Evolutionary conservation across 2,329 filamentous ascomycete genomes (phyloP).

Genomic region (Paraphaeosphaeria minitans): DNA sequence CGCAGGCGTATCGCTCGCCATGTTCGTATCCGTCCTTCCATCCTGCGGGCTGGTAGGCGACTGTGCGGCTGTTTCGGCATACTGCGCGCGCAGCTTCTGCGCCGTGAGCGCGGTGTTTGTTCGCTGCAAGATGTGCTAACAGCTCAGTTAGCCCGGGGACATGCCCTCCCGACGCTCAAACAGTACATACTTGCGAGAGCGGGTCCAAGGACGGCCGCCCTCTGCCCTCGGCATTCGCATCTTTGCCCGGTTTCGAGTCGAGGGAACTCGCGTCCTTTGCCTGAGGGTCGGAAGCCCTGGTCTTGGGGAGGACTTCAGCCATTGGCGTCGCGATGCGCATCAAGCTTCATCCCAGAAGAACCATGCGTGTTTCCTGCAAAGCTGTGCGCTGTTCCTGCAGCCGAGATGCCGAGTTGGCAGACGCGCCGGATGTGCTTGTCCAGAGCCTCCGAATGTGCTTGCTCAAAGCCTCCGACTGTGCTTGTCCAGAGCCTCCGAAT

Average conservation of each 20-base stretch:
- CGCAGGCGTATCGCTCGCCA: slow-evolving; percentile 26
- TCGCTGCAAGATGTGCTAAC: slow-evolving; percentile 64
- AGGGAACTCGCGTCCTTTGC: slow-evolving; percentile 38
- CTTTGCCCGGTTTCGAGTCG: slow-evolving; percentile 16
- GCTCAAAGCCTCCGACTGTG: too few species aligned
- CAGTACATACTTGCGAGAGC: slow-evolving; percentile 65
- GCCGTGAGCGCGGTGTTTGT: slow-evolving; percentile 68
- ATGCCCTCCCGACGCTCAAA: slow-evolving; percentile 9
- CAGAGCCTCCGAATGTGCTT: neutral
- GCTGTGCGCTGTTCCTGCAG: slow-evolving; percentile 2
- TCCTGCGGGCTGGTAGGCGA: slow-evolving; percentile 53
- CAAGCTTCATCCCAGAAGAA: slow-evolving; percentile 10
- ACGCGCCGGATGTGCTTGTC: neutral
- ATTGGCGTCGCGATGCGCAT: slow-evolving; percentile 26
- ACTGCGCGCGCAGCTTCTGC: slow-evolving; percentile 59
- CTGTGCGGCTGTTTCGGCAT: slow-evolving; percentile 41
- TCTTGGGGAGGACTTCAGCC: slow-evolving; percentile 49
- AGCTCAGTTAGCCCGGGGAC: slow-evolving; percentile 11
- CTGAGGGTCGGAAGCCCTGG: slow-evolving; percentile 52
- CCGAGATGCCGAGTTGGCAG: neutral
- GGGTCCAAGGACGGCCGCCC: slow-evolving; percentile 62
- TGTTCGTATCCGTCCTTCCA: slow-evolving; percentile 51
- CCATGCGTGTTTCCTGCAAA: neutral
- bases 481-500: neutral
- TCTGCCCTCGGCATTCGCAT: slow-evolving; percentile 23